phyloP scores from a whole-genome alignment of 164 flowering plant species.

The Stephania yunnanensis region DNA sequence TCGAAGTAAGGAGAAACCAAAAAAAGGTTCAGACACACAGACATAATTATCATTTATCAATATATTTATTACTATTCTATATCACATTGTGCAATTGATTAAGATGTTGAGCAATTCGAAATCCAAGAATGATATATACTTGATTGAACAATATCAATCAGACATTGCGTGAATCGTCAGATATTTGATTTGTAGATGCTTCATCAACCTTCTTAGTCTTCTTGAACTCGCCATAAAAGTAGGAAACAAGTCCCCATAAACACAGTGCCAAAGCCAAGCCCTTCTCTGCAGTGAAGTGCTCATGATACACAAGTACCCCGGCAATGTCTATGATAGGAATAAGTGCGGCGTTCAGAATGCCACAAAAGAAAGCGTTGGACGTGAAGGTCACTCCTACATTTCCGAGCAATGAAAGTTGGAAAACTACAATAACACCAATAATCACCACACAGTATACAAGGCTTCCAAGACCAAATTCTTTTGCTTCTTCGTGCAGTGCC shows the following conservation, averaged over 20 bases:
- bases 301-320: background rate
- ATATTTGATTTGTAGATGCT: background rate
- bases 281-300: conserved; percentile 2
- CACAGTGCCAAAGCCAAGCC: conserved; percentile 1
- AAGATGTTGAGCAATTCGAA: no score
- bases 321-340: conserved; percentile 1
- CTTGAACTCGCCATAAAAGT: conserved; percentile 6
- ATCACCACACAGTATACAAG: background rate
- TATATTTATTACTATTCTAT: no score
- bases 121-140: no score
- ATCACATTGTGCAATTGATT: no score
- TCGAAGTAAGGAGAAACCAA: no score
- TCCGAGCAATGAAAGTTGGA: conserved; percentile 1
- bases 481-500: background rate
- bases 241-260: conserved; percentile 3
- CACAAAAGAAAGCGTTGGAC: background rate
- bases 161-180: background rate
- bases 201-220: background rate
- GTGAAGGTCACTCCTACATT: background rate
- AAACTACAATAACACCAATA: background rate
- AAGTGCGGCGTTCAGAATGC: background rate
- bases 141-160: no score
- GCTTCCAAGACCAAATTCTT: conserved; percentile 1
- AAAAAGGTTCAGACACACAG: no score
- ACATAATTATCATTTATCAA: no score